phyloP scores from a whole-genome alignment of 2,329 filamentous ascomycete species.

The Aspergillus eucalypticola region DNA sequence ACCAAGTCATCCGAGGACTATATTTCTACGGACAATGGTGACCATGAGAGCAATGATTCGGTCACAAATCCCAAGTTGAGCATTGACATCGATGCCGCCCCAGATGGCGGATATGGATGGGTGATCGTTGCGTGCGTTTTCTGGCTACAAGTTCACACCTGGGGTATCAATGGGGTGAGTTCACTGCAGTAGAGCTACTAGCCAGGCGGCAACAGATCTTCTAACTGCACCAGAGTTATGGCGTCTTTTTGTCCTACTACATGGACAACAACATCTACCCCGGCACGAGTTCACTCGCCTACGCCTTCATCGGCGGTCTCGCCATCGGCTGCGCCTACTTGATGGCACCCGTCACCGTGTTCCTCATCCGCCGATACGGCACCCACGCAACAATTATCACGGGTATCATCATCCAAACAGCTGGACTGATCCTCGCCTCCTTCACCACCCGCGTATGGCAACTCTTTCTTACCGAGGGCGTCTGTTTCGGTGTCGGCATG shows the following conservation, averaged over 20 bases:
- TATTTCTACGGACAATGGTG: background rate
- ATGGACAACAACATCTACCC: conserved; percentile 7
- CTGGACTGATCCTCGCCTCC: conserved; percentile 39
- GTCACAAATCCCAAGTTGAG: background rate
- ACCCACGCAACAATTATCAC: conserved; percentile 7
- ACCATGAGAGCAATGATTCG: background rate
- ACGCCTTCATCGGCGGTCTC: conserved; percentile 10
- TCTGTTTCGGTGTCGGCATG: conserved; percentile 43
- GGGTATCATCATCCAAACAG: conserved; percentile 36
- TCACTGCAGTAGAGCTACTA: background rate
- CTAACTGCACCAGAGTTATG: conserved; percentile 2
- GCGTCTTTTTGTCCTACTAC: conserved; percentile 9
- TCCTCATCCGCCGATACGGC: background rate
- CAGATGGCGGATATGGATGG: conserved; percentile 7
- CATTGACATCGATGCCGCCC: background rate
- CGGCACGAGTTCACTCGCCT: background rate
- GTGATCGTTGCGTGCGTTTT: conserved; percentile 4
- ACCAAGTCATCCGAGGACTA: background rate
- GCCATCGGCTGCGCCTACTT: conserved; percentile 7
- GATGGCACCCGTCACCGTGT: conserved; percentile 1
- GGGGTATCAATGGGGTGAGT: conserved; percentile 8
- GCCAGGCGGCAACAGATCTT: background rate
- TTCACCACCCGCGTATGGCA: conserved; percentile 43
- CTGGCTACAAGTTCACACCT: conserved; percentile 8
- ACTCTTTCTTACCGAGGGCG: conserved; percentile 44